Evolutionary conservation across 1,284 basidiomycete species (phyloP), one percentile per base, ranked within the genome.

Genomic region (Cutaneotrichosporon sp.): DNA sequence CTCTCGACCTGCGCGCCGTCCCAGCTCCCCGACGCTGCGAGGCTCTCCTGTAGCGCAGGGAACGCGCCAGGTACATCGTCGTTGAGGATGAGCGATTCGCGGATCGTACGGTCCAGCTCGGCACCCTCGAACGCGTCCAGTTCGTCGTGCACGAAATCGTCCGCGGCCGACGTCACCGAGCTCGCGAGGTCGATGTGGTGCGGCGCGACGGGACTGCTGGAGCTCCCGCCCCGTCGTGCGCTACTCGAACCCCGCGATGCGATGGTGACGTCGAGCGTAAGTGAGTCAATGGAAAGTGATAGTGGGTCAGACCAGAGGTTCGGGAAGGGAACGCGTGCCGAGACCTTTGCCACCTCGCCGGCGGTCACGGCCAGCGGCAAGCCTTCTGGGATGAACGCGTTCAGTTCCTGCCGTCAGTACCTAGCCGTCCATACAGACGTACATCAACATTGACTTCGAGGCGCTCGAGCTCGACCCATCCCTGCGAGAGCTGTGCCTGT

Each of bases 401-500:
- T 92, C 65, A 96, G 86, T 20, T 87, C 85, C 91, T 96, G 4
- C 8, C 14, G 26, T 46, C 17, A 46, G 56, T 49, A 42, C 20
- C 15, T 34, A 47, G 17, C 9, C 30, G 4, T 18, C 4, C n/a
- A n/a, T n/a, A 30, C 26, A 30, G 3, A 15, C 23, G 72, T 65
- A 87, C 91, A 66, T 84, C 77, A 43, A 80, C 79, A 68, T 92
- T 83, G 39, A 97, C 76, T 70, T 90, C 84, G 42, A 97, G 77
- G 62, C 90, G 83, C 58, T 85, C 85, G 26, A 97, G 80, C 73
- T 92, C 88, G 14, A 97, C 83, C 67, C 83, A 85, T 14, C 93
- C 93, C 42, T 85, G 87, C 8, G 88, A 86, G 63, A 97, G 86
- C 72, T 94, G 90, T 21, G 90, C 88, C 65, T 96, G 90, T 66